Percentiles rank a stretch among this genome's conserved stretches.
Conservation (phyloP, 176 grass and related monocot species). For the Puccinellia tenuiflora region DNA sequence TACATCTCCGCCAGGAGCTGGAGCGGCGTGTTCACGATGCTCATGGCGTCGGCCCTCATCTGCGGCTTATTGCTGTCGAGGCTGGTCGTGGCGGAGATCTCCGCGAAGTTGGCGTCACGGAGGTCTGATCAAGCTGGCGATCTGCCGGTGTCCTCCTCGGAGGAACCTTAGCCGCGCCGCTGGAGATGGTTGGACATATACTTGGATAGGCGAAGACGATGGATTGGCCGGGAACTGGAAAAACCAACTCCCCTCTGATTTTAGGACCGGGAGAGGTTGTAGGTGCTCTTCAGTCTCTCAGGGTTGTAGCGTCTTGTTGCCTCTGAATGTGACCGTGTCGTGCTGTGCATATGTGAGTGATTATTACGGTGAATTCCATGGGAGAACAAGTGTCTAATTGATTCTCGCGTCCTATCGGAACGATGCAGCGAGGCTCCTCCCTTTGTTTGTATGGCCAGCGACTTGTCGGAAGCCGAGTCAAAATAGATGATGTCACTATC, state of each 20-base stretch:
- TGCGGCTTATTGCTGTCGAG: constrained; percentile 58
- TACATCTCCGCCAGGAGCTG: constrained; percentile 79
- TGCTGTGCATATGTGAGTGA: not conserved
- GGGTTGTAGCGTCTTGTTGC: not conserved
- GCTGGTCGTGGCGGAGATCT: constrained; percentile 57
- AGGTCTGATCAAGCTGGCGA: constrained; percentile 11
- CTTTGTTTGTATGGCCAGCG: too few species aligned
- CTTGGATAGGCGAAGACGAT: not conserved
- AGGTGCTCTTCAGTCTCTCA: not conserved
- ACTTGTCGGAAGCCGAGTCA: too few species aligned
- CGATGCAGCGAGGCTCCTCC: too few species aligned
- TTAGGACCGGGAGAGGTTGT: not conserved
- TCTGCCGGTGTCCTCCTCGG: constrained; percentile 43
- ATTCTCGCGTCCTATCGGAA: too few species aligned
- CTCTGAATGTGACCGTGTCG: not conserved
- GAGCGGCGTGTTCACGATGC: constrained; percentile 79
- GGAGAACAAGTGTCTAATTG: too few species aligned
- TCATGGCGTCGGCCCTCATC: constrained; percentile 65
- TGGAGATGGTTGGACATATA: not conserved
- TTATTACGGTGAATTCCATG: not conserved
- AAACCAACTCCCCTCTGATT: not conserved
- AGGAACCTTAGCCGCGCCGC: constrained; percentile 36
- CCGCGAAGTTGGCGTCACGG: constrained; percentile 40
- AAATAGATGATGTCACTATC: too few species aligned
- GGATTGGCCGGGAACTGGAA: not conserved